Conservation (phyloP, 768 basidiomycete species). For the Termitomyces sp. region DNA sequence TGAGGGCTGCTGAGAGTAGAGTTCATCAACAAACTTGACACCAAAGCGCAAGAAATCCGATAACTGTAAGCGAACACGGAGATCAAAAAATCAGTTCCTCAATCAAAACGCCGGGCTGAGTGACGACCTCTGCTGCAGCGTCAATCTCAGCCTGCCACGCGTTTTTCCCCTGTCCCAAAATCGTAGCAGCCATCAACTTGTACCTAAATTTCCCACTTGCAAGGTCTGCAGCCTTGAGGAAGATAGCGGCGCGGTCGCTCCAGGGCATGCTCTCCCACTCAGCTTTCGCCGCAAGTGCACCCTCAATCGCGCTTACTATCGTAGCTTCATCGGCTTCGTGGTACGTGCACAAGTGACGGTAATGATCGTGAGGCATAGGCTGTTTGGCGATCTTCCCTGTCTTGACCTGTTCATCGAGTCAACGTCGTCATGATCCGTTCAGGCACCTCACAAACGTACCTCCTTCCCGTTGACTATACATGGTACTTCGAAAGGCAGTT, state of each 20-base stretch:
- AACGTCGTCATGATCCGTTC: not conserved
- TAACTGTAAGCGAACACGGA: conserved; percentile 41
- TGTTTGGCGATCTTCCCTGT: conserved; percentile 80
- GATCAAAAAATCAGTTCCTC: not conserved
- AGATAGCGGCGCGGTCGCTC: conserved; percentile 96
- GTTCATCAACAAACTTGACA: conserved; percentile 94
- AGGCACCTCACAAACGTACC: conserved; percentile 37
- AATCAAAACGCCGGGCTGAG: not conserved
- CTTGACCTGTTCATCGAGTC: conserved; percentile 50
- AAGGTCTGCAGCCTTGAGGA: conserved; percentile 96
- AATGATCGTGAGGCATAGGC: conserved; percentile 83
- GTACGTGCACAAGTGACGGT: conserved; percentile 76
- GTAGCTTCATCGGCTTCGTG: conserved; percentile 83
- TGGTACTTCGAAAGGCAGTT: conserved; percentile 89
- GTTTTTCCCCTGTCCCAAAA: conserved; percentile 98
- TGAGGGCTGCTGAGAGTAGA: conserved; percentile 87
- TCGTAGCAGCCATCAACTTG: conserved; percentile 92
- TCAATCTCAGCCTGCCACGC: conserved; percentile 99
- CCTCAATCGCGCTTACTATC: conserved; percentile 77
- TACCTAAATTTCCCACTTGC: conserved; percentile 95
- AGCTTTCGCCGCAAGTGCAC: conserved; percentile 80
- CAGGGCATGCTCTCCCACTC: conserved; percentile 95
- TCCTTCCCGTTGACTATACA: conserved; percentile 88
- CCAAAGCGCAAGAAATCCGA: conserved; percentile 95
- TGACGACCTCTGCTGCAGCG: conserved; percentile 86